These are phyloP conservation scores for Corymbia maculata DNA, from an alignment of 345 rosid species.

Conservation along the genomic window DNA sequence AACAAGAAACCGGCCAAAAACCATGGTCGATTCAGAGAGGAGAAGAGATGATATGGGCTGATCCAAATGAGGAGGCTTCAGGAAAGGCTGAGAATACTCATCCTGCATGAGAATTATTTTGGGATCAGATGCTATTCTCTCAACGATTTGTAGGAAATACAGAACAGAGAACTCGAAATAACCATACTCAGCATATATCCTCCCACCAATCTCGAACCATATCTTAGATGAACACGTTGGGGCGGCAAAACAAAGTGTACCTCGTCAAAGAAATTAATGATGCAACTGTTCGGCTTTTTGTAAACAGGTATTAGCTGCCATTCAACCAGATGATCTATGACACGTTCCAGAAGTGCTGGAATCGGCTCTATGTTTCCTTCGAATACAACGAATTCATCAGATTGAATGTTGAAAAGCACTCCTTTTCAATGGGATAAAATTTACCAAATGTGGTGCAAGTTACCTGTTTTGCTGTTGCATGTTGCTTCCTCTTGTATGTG, in stretches of 20 bases:
- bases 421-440: neutral
- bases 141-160: neutral
- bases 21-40: conserved; percentile 84
- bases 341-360: conserved; percentile 66
- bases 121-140: neutral
- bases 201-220: neutral
- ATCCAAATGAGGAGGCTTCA: conserved; percentile 94
- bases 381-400: neutral
- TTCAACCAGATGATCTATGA: conserved; percentile 71
- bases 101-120: conserved; percentile 30
- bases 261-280: conserved; percentile 94
- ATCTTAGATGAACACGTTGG: neutral
- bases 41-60: conserved; percentile 88
- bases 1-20: conserved; percentile 74
- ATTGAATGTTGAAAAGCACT: neutral
- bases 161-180: neutral
- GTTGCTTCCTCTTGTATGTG: conserved; percentile 56
- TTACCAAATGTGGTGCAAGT: neutral
- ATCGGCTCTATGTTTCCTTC: conserved; percentile 67
- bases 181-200: neutral
- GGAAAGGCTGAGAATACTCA: conserved; percentile 92
- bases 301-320: conserved; percentile 89
- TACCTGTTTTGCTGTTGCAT: conserved; percentile 41
- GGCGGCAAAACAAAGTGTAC: conserved; percentile 26
- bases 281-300: conserved; percentile 90